Base-by-base conservation (phyloP, 805 yeast genomes). In the Starmerella geochares region DNA sequence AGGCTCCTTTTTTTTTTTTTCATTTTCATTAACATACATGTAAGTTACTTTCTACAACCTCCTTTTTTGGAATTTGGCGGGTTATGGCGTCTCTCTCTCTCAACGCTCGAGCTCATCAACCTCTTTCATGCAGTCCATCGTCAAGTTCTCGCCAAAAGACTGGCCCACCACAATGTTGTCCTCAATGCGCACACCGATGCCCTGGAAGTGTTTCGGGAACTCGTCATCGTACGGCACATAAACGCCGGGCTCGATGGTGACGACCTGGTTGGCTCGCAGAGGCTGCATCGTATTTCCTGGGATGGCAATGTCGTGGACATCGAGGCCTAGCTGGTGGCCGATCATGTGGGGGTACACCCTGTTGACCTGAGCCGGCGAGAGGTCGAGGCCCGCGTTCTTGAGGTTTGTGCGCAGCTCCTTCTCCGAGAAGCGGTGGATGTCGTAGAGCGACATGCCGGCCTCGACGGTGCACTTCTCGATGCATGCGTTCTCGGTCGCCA, bases 201-300 rank as follows among this genome's bases (percentile, higher is more conserved):
- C 88, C 60, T 85, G 81, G 69, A 77, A 90, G 58, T 78, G 78
- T 54, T 75, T 72, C 20, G 98, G 97, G 74, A 81, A 90, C 23
- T 62, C 57, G 48, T 75, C 79, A 57, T 72, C 72, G 56, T 76
- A 72, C 1, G 98, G 97, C 38, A 94, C 76, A 63, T 92, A 92
- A 25, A 92, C 74, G 24, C 98, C 99, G 0, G 98, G 98, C 64
- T 94, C 99, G 21, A 94, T 79, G 1, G 99, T 92, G 43, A 92
- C 72, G 3, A 90, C 96, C 62, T 86, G 94, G 20, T 88, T 88
- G 19, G 71, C 69, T 41, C 66, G 67, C 42, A 92, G 63, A 13
- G 47, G 53, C 36, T 29, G 25, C 28, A 68, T 68, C 20, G 73
- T 71, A 35, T 55, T 51, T 13, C 54, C 55, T 36, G 44, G 35